Evolutionary conservation across 2,329 filamentous ascomycete genomes (phyloP).

Genomic region (Elsinoe ampelina): DNA sequence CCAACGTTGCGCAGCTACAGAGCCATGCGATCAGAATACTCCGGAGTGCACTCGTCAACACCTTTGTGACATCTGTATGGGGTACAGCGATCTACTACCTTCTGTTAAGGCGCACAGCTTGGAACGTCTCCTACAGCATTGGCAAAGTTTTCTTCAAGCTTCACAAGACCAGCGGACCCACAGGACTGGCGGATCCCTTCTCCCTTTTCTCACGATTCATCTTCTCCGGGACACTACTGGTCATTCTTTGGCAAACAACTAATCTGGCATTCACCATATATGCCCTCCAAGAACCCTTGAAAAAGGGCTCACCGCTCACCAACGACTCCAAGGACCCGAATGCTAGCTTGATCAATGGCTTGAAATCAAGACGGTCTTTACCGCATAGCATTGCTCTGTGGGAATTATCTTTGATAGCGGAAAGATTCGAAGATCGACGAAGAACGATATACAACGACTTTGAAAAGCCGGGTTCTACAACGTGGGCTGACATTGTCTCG

Average conservation of each 20-base stretch:
- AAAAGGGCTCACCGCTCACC: conserved; percentile 75
- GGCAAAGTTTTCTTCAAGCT: conserved; percentile 67
- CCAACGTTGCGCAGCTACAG: neutral
- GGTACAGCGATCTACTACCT: conserved; percentile 49
- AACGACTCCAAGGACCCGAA: conserved; percentile 73
- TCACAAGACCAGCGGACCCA: conserved; percentile 53
- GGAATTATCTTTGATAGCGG: conserved; percentile 75
- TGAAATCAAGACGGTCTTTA: conserved; percentile 73
- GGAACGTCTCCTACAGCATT: conserved; percentile 61
- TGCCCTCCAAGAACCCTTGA: conserved; percentile 70
- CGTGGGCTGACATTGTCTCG: conserved; percentile 69
- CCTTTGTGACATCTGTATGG: conserved; percentile 35
- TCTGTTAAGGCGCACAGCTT: conserved; percentile 54
- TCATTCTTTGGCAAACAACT: conserved; percentile 64
- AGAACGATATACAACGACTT: conserved; percentile 80
- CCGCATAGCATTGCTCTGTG: conserved; percentile 81
- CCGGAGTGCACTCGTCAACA: neutral
- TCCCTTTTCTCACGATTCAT: conserved; percentile 43
- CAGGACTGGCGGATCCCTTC: conserved; percentile 50
- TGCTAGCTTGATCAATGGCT: conserved; percentile 72
- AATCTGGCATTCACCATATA: conserved; percentile 74
- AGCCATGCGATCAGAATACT: neutral
- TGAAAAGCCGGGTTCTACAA: conserved; percentile 65
- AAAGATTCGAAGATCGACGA: conserved; percentile 63
- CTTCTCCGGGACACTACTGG: conserved; percentile 55